Evolutionary conservation across 441 rosid species (phyloP), one percentile per base, ranked within the genome.

Genomic region (Populus hybrid): DNA sequence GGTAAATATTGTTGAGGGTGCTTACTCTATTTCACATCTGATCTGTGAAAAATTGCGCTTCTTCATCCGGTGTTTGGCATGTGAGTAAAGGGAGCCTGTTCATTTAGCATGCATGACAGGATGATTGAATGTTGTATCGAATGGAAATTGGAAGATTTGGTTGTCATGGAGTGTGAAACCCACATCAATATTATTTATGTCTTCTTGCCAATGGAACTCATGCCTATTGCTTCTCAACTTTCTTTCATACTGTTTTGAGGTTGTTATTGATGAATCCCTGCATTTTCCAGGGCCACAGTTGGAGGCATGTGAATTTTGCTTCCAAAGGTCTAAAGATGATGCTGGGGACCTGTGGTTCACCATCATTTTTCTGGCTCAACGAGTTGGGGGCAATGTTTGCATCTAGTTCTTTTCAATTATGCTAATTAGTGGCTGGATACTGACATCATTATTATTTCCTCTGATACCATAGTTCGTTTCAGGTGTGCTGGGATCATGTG

Each of bases 271-370:
- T 85, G 57, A 66, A 53, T 82, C 89, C 88, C 83, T 83, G 83
- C 76, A 78, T 85, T 85, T 85, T 85, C 76, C 87, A 80, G 90
- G 89, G 87, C 84, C 86, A 81, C 28, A 81, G 80, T 85, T 79
- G 84, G 90, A 81, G 87, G 91, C 85, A 78, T 79, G 84, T 75
- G 74, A 87, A 75, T 82, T 83, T 87, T 85, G 89, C 93, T 84
- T 85, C 86, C 83, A 85, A 85, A 85, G 85, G 83, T 85, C 83
- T 78, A 83, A 83, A 81, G 84, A 76, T 83, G 89, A 85, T 82
- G 84, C 79, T 81, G 87, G 86, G 61, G 61, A 53, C 61, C 61
- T 53, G n/a, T 24, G 88, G 69, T 79, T 57, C 64, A 30, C 79
- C 74, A 64, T 61, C 64, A 75, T 57, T 74, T 23, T 61, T 79